Base-by-base conservation (phyloP, 768 basidiomycete genomes). In the Phaffia tasmanica region DNA sequence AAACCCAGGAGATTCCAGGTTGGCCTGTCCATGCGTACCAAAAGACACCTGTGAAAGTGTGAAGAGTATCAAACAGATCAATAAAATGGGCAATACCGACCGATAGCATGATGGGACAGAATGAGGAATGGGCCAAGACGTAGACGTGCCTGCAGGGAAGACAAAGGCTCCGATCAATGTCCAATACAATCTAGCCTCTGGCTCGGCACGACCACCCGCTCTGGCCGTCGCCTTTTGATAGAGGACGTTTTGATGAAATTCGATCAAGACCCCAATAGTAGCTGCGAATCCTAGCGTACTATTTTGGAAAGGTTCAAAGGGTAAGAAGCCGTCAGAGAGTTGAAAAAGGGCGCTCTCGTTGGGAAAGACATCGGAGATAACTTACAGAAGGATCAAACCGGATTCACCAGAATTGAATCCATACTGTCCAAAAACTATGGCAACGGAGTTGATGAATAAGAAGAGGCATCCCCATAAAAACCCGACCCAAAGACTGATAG, bases 381-480 rank as follows among this genome's bases (percentile, higher is more conserved):
- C 30, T 11, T n/a, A 29, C 25, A 61, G 59, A 63, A 61, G 32
- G 35, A 61, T 46, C 15, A 61, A 7, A 8, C 23, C 23, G 18
- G 59, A 61, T 58, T 32, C 30, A 32, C 57, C 21, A 32, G 21
- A 21, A 21, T n/a, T 58, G 57, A 58, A 32, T n/a, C 21, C 57
- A 27, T 58, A 58, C 9, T 70, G 18, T 74, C 64, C 7, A 70
- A 54, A 23, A 68, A 62, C 57, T 23, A 23, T 42, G n/a, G 35
- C n/a, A 19, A 30, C 51, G 16, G 71, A 70, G 21, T 70, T 71
- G 6, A 71, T 71, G 32, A 71, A 71, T 11, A 76, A 63, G 70
- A 75, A 76, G 57, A 76, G 65, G 57, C 65, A 69, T 0, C 74
- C 70, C 75, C 75, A 76, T 42, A 72, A 71, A 60, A 76, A 74